phyloP scores from a whole-genome alignment of 106 monocot species.

The Apostasia ramifera region DNA sequence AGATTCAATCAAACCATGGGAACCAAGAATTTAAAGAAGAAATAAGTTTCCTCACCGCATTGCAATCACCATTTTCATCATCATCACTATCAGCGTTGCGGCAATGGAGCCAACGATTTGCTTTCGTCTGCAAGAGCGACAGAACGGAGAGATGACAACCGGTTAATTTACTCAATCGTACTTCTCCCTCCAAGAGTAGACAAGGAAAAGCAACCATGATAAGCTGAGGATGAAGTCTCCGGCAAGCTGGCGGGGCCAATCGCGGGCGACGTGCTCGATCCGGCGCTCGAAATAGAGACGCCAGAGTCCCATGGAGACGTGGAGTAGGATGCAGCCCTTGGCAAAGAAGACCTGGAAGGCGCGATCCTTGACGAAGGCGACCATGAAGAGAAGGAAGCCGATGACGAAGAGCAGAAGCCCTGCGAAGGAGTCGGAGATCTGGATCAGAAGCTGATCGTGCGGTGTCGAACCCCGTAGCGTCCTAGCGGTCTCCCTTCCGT shows the following conservation, averaged over 20 bases:
- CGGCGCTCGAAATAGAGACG: slow-evolving; percentile 69
- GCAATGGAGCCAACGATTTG: neutral
- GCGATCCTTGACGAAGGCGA: slow-evolving; percentile 67
- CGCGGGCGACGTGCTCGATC: slow-evolving; percentile 64
- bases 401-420: slow-evolving; percentile 73
- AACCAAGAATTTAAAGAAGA: neutral
- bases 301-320: slow-evolving; percentile 70
- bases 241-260: slow-evolving; percentile 78
- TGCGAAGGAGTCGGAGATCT: slow-evolving; percentile 83
- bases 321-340: slow-evolving; percentile 78
- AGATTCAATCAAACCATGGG: neutral
- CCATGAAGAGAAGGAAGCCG: slow-evolving; percentile 93
- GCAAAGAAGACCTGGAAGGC: slow-evolving; percentile 92
- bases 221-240: slow-evolving; percentile 65
- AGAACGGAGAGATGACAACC: neutral
- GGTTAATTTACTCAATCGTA: slow-evolving; percentile 41
- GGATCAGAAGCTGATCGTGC: slow-evolving; percentile 82
- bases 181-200: slow-evolving; percentile 83
- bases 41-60: neutral
- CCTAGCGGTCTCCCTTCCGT: slow-evolving; percentile 61
- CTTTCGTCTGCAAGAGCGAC: too few species aligned
- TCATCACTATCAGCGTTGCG: neutral
- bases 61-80: neutral
- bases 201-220: slow-evolving; percentile 77
- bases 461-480: slow-evolving; percentile 79